Base-by-base conservation (phyloP, 495 filamentous ascomycete genomes). In the Tuber aestivum region DNA sequence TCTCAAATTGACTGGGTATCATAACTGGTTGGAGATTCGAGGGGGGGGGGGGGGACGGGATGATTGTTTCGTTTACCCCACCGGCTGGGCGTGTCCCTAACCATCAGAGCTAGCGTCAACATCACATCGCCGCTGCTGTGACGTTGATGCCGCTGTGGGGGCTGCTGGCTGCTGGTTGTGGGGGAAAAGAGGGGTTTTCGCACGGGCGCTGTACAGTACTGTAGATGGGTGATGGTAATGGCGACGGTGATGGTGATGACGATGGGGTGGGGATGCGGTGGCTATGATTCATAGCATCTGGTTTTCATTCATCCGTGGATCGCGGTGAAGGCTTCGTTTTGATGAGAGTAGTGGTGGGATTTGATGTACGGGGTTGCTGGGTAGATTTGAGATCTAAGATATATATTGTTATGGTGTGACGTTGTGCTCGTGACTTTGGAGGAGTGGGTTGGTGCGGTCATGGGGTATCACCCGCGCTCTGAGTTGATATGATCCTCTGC, bases 261-360 rank as follows among this genome's bases (percentile, higher is more conserved):
- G 45, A 5, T 32, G 56, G 4, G 27, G 27, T 35, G 56, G 56
- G 14, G 27, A 35, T 65, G 32, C 5, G 5, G 3, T 35, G 5
- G 56, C 56, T 65, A 65, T 20, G 56, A 35, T 65, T 65, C 56
- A 65, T 65, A 35, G 56, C 56, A 35, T 65, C 56, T 65, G 14
- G 8, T 35, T 65, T 35, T 35, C 27, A 65, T 65, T 65, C 56
- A 65, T 35, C 56, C 56, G 56, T 32, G 32, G 56, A 65, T 65
- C 56, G 56, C 27, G 56, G 23, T 61, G 50, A 61, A 3, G 27
- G 56, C 32, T 35, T 65, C 32, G 56, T 65, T 65, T 18, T 20
- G 14, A 14, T 4, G n/a, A 23, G 48, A 50, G 50, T 14, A 14
- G 3, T n/a, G n/a, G 50, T 32, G 14, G 56, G 27, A 65, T 65